Evolutionary conservation across 2,329 filamentous ascomycete species (phyloP).

Genomic region (Bimuria novae-zelandiae): DNA sequence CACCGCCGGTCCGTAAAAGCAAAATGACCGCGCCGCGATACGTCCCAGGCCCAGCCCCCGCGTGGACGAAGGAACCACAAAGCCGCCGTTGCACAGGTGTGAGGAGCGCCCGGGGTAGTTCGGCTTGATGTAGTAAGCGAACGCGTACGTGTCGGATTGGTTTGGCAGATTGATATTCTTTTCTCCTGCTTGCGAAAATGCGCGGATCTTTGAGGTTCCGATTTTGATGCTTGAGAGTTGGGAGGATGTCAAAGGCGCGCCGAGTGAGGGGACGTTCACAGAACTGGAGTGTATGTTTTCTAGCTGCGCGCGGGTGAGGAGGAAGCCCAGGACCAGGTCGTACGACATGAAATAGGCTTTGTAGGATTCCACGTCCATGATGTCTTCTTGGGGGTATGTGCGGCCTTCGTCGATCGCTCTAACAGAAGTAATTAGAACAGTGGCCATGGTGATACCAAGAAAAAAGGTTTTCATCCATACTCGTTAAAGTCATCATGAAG

Average conservation of each 20-base stretch:
- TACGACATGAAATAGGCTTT: conserved; percentile 10
- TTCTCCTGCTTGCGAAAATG: neutral
- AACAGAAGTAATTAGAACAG: neutral
- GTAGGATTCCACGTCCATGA: conserved; percentile 1
- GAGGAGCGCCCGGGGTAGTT: conserved; percentile 87
- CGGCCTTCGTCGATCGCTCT: conserved; percentile 10
- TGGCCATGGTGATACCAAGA: too few relatives aligned
- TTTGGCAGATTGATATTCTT: neutral
- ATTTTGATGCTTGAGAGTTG: conserved; percentile 5
- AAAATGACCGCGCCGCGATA: conserved; percentile 12
- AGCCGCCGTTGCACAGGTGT: conserved; percentile 72
- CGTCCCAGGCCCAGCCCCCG: conserved; percentile 11
- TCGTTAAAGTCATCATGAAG: conserved; percentile 11
- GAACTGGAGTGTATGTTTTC: neutral
- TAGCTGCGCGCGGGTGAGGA: conserved; percentile 5
- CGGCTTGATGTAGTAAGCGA: conserved; percentile 79
- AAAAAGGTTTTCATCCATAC: too few relatives aligned
- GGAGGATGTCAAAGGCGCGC: neutral
- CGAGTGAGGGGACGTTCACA: neutral
- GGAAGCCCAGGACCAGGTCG: conserved; percentile 11
- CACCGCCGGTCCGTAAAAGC: conserved; percentile 9
- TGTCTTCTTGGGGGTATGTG: conserved; percentile 14
- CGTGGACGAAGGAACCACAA: conserved; percentile 37
- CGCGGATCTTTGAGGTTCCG: conserved; percentile 5
- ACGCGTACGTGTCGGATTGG: conserved; percentile 6